A percentile compares a stretch with the other conserved stretches of the same genome.
These are phyloP conservation scores for Fusarium aywerte DNA, from an alignment of 2,329 filamentous ascomycete genomes.

Conservation along the genomic window DNA sequence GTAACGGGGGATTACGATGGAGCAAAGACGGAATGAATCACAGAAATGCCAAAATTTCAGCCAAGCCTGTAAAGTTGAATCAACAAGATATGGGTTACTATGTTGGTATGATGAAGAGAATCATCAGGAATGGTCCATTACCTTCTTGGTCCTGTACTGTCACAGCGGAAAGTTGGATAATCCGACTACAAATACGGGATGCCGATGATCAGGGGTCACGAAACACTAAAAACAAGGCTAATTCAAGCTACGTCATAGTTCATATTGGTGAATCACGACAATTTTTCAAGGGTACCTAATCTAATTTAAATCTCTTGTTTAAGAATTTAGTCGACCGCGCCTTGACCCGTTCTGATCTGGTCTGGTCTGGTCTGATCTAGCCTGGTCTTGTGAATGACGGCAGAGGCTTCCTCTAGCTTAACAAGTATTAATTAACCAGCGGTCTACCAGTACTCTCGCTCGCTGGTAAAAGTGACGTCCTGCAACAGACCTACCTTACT, in stretches of 20 bases:
- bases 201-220: conserved; percentile 17
- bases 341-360: neutral
- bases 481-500: neutral
- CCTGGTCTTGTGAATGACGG: conserved; percentile 27
- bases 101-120: neutral
- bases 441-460: conserved; percentile 8
- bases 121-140: neutral
- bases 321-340: conserved; percentile 7
- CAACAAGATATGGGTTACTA: neutral
- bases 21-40: neutral
- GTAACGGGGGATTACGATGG: neutral
- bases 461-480: conserved; percentile 15
- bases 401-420: conserved; percentile 22
- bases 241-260: conserved; percentile 31
- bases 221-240: conserved; percentile 33
- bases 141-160: neutral
- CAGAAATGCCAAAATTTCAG: neutral
- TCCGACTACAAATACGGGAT: neutral
- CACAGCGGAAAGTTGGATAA: neutral
- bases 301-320: conserved; percentile 1
- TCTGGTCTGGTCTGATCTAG: neutral
- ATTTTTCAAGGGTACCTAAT: conserved; percentile 17
- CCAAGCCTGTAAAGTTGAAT: neutral
- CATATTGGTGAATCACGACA: conserved; percentile 31
- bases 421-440: conserved; percentile 21